A percentile compares a stretch with the other conserved stretches of the same genome.
Evolutionary conservation across 1,284 basidiomycete genomes (phyloP).

Genomic region (Omphalotus olearius): DNA sequence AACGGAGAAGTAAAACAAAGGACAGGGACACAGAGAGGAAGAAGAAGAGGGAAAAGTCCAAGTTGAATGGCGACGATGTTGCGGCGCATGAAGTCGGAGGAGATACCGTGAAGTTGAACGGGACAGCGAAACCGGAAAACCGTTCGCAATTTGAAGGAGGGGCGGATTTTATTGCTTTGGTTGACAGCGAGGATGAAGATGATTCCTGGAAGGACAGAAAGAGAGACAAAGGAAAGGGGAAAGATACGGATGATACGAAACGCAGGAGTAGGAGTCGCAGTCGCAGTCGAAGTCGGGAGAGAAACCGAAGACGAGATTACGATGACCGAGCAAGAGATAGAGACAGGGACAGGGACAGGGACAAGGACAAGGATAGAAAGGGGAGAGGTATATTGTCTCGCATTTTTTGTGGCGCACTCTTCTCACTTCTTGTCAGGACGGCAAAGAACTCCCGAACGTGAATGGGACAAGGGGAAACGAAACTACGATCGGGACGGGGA

Average conservation of each 20-base stretch:
- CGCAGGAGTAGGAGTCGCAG: constrained; percentile 1
- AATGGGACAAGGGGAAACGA: constrained; percentile 40
- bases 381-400: constrained; percentile 3
- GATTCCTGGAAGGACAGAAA: not conserved
- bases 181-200: constrained; percentile 4
- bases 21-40: not conserved
- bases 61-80: not conserved
- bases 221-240: constrained; percentile 7
- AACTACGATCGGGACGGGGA: constrained; percentile 24
- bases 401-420: not conserved
- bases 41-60: not conserved
- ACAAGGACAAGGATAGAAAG: constrained; percentile 2
- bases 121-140: not conserved
- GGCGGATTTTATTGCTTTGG: constrained; percentile 11
- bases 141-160: constrained; percentile 1
- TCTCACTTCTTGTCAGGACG: not conserved
- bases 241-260: not conserved
- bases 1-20: constrained; percentile 1
- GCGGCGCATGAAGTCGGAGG: not conserved
- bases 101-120: not conserved
- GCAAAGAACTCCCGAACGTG: constrained; percentile 28
- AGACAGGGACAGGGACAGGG: constrained; percentile 3
- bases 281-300: not conserved
- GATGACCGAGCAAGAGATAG: not conserved
- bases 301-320: not conserved